These are phyloP conservation scores for Ascoidea rubescens DNA, from an alignment of 805 yeast species.

Conservation along the genomic window DNA sequence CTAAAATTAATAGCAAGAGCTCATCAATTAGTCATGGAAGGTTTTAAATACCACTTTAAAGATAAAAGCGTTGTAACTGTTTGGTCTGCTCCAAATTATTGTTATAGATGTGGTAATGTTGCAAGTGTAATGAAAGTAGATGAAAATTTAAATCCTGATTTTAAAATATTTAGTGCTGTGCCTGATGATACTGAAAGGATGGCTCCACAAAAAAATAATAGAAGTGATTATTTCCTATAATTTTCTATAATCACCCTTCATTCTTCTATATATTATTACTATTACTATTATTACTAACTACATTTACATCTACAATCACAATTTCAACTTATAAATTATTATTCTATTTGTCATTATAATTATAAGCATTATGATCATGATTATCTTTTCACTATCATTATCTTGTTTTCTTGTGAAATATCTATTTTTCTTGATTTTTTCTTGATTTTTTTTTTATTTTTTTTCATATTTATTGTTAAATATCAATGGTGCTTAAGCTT, in stretches of 20 bases:
- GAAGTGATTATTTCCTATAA: slow-evolving; percentile 20
- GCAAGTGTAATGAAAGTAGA: slow-evolving; percentile 97
- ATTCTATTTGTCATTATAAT: no score
- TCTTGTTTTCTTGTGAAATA: no score
- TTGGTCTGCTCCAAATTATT: slow-evolving; percentile 96
- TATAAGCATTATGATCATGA: no score
- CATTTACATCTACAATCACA: no score
- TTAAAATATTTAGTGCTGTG: slow-evolving; percentile 90
- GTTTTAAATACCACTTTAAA: slow-evolving; percentile 90
- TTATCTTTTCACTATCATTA: no score
- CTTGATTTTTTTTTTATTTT: no score
- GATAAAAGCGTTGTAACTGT: slow-evolving; percentile 96
- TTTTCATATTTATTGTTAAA: no score
- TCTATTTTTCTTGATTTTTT: no score
- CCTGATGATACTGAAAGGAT: slow-evolving; percentile 50
- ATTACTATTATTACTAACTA: no score
- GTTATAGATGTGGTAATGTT: slow-evolving; percentile 95
- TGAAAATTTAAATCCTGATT: slow-evolving; percentile 74
- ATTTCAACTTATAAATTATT: no score
- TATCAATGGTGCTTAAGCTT: no score
- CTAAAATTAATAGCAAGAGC: slow-evolving; percentile 85
- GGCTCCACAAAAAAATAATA: slow-evolving; percentile 20
- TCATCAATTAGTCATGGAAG: slow-evolving; percentile 97
- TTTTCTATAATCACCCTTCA: background rate
- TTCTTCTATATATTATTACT: no score